Conservation (phyloP, 805 yeast species). For the Yarrowia bubula region DNA sequence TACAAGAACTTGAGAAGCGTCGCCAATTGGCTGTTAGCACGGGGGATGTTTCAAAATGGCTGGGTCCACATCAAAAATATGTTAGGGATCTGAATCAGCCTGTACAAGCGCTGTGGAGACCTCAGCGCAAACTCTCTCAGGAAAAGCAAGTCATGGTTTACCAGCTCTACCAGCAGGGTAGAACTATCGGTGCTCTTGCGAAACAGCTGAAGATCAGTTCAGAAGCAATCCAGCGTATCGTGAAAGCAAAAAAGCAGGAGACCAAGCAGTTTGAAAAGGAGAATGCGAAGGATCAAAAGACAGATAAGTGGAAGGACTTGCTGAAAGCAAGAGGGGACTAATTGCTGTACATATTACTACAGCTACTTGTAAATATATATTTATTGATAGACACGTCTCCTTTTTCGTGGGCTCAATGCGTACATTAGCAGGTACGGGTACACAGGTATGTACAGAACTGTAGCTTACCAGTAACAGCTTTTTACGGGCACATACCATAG, state of each 20-base stretch:
- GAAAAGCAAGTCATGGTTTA: slow-evolving; percentile 14
- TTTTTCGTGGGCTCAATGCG: too few relatives aligned
- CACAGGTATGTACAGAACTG: too few relatives aligned
- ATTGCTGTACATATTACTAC: background rate
- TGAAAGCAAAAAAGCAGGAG: slow-evolving; percentile 17
- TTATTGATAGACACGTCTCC: background rate
- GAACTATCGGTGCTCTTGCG: background rate
- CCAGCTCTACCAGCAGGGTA: slow-evolving; percentile 3
- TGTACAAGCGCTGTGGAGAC: slow-evolving; percentile 1
- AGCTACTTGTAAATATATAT: background rate
- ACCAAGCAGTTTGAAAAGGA: slow-evolving; percentile 8
- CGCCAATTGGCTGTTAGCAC: slow-evolving; percentile 10
- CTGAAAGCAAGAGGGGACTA: background rate
- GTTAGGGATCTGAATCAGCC: slow-evolving; percentile 7
- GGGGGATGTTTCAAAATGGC: slow-evolving; percentile 21
- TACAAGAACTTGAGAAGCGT: slow-evolving; percentile 16
- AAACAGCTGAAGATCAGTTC: slow-evolving; percentile 5
- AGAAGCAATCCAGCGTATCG: slow-evolving; percentile 15
- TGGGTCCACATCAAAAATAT: slow-evolving; percentile 17
- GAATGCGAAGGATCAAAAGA: background rate
- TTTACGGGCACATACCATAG: too few relatives aligned
- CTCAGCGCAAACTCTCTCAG: slow-evolving; percentile 3
- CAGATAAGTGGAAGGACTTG: slow-evolving; percentile 11
- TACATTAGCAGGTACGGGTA: background rate
- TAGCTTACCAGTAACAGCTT: too few relatives aligned